Percentiles rank a stretch among this genome's conserved stretches.
Evolutionary conservation across 2,329 filamentous ascomycete species (phyloP).

Genomic region (Nothophaeocryptopus gaeumannii): DNA sequence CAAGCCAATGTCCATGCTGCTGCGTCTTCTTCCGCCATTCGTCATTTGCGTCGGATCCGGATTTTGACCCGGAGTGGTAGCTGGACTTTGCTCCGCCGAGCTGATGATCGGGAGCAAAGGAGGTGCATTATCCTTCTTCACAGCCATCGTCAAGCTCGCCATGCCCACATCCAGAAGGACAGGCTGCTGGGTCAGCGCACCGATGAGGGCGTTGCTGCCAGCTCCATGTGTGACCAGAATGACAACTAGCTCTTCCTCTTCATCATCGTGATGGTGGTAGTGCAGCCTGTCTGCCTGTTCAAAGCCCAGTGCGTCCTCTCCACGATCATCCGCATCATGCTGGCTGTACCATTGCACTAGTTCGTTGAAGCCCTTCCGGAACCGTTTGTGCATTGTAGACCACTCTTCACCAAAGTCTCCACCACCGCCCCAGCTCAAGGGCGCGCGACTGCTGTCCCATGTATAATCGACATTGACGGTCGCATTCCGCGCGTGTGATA

Average conservation of each 20-base stretch:
- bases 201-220: constrained; percentile 92
- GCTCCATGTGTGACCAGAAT: constrained; percentile 91
- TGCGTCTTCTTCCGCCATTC: constrained; percentile 35
- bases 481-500: constrained; percentile 82
- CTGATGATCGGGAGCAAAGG: constrained; percentile 6
- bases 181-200: constrained; percentile 85
- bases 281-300: constrained; percentile 36
- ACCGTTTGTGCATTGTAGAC: constrained; percentile 90
- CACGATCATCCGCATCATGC: constrained; percentile 36
- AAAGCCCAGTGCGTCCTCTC: constrained; percentile 35
- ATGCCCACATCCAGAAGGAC: constrained; percentile 87
- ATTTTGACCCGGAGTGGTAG: constrained; percentile 9
- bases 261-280: constrained; percentile 46
- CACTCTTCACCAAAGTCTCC: constrained; percentile 91
- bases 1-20: constrained; percentile 44
- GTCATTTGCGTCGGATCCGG: constrained; percentile 22
- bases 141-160: constrained; percentile 86
- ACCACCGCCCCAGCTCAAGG: constrained; percentile 80
- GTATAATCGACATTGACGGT: constrained; percentile 87
- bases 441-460: constrained; percentile 85
- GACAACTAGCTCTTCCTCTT: constrained; percentile 72
- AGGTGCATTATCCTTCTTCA: constrained; percentile 51
- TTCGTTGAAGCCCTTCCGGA: constrained; percentile 72
- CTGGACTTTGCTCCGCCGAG: constrained; percentile 1
- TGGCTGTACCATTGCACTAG: constrained; percentile 79